Base-by-base conservation (phyloP, 306 rosid species). In the Prunus campanulata region DNA sequence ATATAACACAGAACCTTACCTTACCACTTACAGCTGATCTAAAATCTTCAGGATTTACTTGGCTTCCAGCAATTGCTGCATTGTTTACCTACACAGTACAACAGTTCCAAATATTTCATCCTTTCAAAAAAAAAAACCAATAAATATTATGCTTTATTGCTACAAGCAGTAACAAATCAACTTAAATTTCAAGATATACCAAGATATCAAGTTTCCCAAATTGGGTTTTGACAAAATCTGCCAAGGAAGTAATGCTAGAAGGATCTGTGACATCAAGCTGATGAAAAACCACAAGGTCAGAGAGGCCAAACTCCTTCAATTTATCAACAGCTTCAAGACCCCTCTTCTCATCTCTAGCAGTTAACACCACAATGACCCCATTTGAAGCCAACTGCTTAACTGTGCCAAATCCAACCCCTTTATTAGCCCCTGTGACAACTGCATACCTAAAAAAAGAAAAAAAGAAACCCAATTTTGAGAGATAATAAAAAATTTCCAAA, bases 351-450 rank as follows among this genome's bases (percentile, higher is more conserved):
- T 78, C 76, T 70, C 30, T 70, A 19, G 77, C 77, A 70, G 72
- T 78, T 8, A 70, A 30, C 13, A 77, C 64, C 11, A 70, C 70
- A 2, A 3, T 14, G 42, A 77, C 10, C 11, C 70, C 81, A 13
- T 60, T 70, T 48, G 81, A 68, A 42, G 76, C 81, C 68, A 77
- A 24, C 59, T 57, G 75, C 57, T 22, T 60, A 50, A 22, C 72
- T 8, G 44, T 49, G 24, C n/a, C 76, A 48, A 59, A 70, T 49
- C 76, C 65, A 13, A 77, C 15, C 16, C 82, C 78, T 15, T 66
- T 79, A 47, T 79, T 79, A 29, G 78, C 59, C 16, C 74, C 78
- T 22, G 74, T 79, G 6, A 72, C 82, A 7, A 72, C 74, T 24
- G 78, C 82, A 72, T 49, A 69, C 22, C 60, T 49, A 46, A 14